Evolutionary conservation across 139 green algal species (phyloP).

Genomic region (Eudorina sp.): DNA sequence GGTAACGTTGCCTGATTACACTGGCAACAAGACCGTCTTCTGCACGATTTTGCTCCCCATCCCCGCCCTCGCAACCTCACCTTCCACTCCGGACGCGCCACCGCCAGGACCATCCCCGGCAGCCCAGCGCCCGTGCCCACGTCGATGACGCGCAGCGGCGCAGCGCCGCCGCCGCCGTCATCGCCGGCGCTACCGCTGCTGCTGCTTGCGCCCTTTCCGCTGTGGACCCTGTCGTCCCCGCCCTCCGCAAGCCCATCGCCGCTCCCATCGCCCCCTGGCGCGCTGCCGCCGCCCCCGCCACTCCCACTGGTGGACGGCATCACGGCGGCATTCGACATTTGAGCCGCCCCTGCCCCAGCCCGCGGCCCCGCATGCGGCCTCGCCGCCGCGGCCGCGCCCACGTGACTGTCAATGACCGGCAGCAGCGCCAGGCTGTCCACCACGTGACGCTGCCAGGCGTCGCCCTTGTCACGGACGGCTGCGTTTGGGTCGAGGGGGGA

Average conservation of each 20-base stretch:
- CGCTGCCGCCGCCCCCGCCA: neutral
- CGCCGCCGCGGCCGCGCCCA: neutral
- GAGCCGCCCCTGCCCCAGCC: too few relatives aligned
- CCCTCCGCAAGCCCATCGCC: too few relatives aligned
- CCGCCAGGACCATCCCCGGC: conserved; percentile 89
- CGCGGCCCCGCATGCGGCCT: too few relatives aligned
- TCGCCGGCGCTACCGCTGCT: neutral
- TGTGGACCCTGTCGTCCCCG: neutral
- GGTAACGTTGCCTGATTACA: too few relatives aligned
- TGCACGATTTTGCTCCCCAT: too few relatives aligned
- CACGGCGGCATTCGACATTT: too few relatives aligned
- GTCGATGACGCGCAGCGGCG: conserved; percentile 78
- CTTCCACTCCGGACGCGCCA: conserved; percentile 81
- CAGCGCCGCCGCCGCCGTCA: too few relatives aligned
- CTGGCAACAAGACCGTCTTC: too few relatives aligned
- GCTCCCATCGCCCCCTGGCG: neutral
- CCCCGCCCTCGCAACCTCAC: too few relatives aligned
- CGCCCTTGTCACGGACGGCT: conserved; percentile 72
- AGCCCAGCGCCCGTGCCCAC: conserved; percentile 93
- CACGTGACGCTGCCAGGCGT: conserved; percentile 80
- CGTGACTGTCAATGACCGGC: conserved; percentile 62
- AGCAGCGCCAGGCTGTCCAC: conserved; percentile 87
- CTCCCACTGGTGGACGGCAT: neutral
- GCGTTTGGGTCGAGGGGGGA: neutral
- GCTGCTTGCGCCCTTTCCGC: conserved; percentile 12